phyloP scores from a whole-genome alignment of 2,329 filamentous ascomycete species.

The Curvularia eragrostidis region DNA sequence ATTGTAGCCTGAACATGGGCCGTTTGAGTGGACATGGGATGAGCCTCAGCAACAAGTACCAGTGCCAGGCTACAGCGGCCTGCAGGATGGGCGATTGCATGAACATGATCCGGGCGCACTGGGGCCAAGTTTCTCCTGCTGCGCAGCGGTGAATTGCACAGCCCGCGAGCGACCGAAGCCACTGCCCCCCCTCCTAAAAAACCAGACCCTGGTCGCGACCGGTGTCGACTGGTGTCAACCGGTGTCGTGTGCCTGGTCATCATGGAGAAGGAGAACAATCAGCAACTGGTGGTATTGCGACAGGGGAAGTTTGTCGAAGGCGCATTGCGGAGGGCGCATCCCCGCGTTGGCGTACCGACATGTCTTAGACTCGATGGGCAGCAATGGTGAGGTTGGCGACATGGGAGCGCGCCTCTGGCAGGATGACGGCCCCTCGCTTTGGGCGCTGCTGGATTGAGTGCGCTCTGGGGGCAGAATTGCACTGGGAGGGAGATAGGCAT shows the following conservation, averaged over 20 bases:
- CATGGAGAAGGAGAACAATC: constrained; percentile 4
- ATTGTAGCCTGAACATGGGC: constrained; percentile 44
- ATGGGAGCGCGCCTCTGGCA: constrained; percentile 20
- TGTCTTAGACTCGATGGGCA: constrained; percentile 37
- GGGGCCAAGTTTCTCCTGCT: constrained; percentile 29
- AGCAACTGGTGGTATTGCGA: not conserved
- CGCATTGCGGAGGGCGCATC: constrained; percentile 11
- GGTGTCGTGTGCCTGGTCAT: constrained; percentile 36
- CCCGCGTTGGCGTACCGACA: constrained; percentile 17
- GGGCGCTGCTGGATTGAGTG: not conserved
- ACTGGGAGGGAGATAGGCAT: not conserved
- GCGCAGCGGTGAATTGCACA: constrained; percentile 44
- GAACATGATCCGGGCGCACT: constrained; percentile 30
- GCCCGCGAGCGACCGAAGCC: constrained; percentile 30
- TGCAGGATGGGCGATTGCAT: constrained; percentile 30
- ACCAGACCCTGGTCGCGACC: constrained; percentile 31
- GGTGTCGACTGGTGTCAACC: constrained; percentile 32
- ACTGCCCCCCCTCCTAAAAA: constrained; percentile 27
- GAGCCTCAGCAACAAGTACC: constrained; percentile 23
- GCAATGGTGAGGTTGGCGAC: constrained; percentile 29
- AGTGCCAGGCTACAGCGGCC: constrained; percentile 33
- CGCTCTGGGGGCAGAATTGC: constrained; percentile 6
- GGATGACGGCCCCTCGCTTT: not conserved
- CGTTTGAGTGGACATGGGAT: constrained; percentile 30
- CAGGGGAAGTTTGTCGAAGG: constrained; percentile 11